These are phyloP conservation scores for Aspergillus hancockii DNA, from an alignment of 495 filamentous ascomycete genomes.

Conservation along the genomic window DNA sequence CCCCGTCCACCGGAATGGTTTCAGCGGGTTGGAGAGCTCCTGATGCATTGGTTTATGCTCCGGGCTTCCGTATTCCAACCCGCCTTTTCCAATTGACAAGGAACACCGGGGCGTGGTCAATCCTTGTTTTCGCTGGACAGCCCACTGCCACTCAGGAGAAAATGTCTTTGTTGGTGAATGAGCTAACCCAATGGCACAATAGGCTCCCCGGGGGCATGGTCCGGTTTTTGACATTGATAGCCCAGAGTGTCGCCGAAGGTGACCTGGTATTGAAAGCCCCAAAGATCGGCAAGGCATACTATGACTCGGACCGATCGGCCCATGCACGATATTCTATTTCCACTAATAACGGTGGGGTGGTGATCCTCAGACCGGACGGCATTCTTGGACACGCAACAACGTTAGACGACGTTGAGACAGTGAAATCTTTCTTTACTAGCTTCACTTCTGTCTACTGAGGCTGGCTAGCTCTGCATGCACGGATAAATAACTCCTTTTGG, in stretches of 20 bases:
- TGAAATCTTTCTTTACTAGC: not conserved
- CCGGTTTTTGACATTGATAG: conserved; percentile 11
- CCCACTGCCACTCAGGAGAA: not conserved
- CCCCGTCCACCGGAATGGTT: conserved; percentile 7
- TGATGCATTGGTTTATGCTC: conserved; percentile 11
- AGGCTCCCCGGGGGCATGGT: conserved; percentile 3
- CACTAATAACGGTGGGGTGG: conserved; percentile 5
- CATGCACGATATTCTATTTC: conserved; percentile 13
- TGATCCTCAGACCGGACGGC: conserved; percentile 9
- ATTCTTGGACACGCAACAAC: conserved; percentile 7
- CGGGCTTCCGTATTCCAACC: conserved; percentile 7
- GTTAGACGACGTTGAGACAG: not conserved
- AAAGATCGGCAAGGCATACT: conserved; percentile 6
- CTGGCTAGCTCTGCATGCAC: not conserved
- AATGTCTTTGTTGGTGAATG: not conserved
- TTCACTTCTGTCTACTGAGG: not conserved
- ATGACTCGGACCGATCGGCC: conserved; percentile 12
- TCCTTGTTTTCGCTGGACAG: conserved; percentile 8
- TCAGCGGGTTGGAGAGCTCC: conserved; percentile 13
- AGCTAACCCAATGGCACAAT: not conserved
- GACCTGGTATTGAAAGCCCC: conserved; percentile 6
- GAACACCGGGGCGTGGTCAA: conserved; percentile 9
- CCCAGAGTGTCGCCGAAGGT: conserved; percentile 3
- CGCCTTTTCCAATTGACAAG: conserved; percentile 10
- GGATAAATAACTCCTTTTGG: too few relatives aligned